Evolutionary conservation across 306 rosid genomes (phyloP).

Genomic region (Lathyrus aphaca): DNA sequence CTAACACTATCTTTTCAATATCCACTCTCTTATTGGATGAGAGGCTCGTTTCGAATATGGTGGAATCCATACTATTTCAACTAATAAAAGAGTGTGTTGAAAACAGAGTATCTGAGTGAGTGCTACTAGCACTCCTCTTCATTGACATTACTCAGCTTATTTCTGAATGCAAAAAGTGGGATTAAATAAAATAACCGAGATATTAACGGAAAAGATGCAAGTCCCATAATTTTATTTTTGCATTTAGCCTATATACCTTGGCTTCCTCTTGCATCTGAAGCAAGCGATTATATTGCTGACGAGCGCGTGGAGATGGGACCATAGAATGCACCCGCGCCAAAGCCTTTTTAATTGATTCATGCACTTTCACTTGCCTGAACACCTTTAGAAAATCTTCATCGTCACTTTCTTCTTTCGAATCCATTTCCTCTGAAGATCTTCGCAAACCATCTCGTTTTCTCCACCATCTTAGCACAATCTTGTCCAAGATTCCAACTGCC

Average conservation of each 20-base stretch:
- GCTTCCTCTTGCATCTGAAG: constrained; percentile 68
- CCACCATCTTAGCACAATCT: constrained; percentile 89
- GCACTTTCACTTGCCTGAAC: constrained; percentile 81
- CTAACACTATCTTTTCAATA: no score
- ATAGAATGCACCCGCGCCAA: constrained; percentile 76
- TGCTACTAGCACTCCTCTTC: no score
- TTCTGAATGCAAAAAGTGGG: constrained; percentile 8
- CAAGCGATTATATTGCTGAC: constrained; percentile 83
- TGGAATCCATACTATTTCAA: no score
- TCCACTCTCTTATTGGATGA: no score
- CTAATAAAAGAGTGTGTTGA: no score
- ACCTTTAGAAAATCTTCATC: constrained; percentile 86
- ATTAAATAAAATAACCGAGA: constrained; percentile 1
- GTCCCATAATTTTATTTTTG: neutral
- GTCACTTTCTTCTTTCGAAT: constrained; percentile 56
- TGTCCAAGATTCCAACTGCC: constrained; percentile 90
- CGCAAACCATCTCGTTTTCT: constrained; percentile 82
- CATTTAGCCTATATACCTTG: constrained; percentile 57
- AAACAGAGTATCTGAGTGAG: no score
- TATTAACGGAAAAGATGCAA: constrained; percentile 11
- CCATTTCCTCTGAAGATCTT: constrained; percentile 56
- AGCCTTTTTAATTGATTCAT: constrained; percentile 69
- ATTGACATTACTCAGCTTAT: neutral
- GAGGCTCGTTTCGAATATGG: no score
- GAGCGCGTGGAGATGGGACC: constrained; percentile 72